phyloP scores from a whole-genome alignment of 352 stramenopile species.

The Globisporangium orthogonon region DNA sequence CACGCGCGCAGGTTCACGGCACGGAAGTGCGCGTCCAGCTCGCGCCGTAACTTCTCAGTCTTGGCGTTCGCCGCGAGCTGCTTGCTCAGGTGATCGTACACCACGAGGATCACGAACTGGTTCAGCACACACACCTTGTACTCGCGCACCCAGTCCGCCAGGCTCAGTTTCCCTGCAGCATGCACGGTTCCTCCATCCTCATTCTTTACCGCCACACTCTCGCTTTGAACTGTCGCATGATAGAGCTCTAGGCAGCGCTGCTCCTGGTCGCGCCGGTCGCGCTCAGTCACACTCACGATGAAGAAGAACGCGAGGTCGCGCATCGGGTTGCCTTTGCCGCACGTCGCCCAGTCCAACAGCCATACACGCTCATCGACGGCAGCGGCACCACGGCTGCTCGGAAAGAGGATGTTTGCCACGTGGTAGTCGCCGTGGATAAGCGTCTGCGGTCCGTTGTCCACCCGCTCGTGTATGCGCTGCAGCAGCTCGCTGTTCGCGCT shows the following conservation, averaged over 20 bases:
- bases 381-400: constrained; percentile 13
- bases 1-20: constrained; percentile 66
- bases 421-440: constrained; percentile 83
- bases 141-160: constrained; percentile 36
- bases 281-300: constrained; percentile 58
- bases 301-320: constrained; percentile 82
- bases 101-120: constrained; percentile 77
- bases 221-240: constrained; percentile 20
- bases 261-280: constrained; percentile 40
- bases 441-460: constrained; percentile 42
- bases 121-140: constrained; percentile 73
- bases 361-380: constrained; percentile 27
- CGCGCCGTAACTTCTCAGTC: constrained; percentile 46
- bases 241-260: constrained; percentile 34
- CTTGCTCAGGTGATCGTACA: constrained; percentile 77
- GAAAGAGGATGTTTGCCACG: constrained; percentile 70
- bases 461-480: constrained; percentile 37
- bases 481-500: constrained; percentile 31
- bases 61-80: constrained; percentile 68
- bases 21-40: constrained; percentile 61
- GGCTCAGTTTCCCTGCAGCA: no score
- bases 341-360: constrained; percentile 81
- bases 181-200: background rate
- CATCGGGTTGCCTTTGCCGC: constrained; percentile 64
- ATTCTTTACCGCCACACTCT: background rate